Evolutionary conservation across 495 filamentous ascomycete species (phyloP), one percentile per base, ranked within the genome.

Genomic region (Glarea lozoyensis): DNA sequence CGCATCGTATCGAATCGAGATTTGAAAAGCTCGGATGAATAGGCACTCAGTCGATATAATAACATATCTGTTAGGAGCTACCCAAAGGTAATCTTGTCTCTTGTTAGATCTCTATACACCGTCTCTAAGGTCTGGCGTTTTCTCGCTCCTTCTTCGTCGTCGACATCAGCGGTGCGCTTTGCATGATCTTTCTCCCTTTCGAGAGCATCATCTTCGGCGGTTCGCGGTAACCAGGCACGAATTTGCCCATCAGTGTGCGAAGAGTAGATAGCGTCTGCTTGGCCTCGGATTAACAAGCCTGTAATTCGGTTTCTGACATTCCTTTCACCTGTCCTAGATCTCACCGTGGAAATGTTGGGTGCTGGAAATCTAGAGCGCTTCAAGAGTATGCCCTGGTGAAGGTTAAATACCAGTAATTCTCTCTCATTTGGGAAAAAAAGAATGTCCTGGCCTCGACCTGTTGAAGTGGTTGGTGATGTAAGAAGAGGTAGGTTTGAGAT

Each of bases 401-500:
- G 62, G 47, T 86, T 81, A 48, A 85, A 79, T 54, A 81, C 73
- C 18, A 93, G 64, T 6, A 95, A 79, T 55, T 89, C 86, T 37
- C 68, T 73, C 47, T 84, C 79, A 43, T 88, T 92, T 0, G 85
- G 75, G 64, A 80, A 92, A 41, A 86, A 72, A 2, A 95, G 65
- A 2, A 83, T 60, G 46, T 84, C 76, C 31, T 73, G 68, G 1
- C 73, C 70, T 0, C 72, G 57, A 7, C 51, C 54, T 31, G 68
- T 69, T 23, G 76, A 40, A 13, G 64, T 60, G 12, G 57, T 65
- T 1, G 84, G 83, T 5, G 77, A 65, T 18, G 79, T 58, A 43
- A 86, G 57, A 21, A 87, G 79, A 17, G 68, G 66, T 7, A 81
- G 59, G 34, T 76, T 75, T 0, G 78, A 76, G 0, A 86, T 63